These are phyloP conservation scores for Dianthus caryophyllus DNA, from an alignment of 148 eudicot species.

Conservation along the genomic window DNA sequence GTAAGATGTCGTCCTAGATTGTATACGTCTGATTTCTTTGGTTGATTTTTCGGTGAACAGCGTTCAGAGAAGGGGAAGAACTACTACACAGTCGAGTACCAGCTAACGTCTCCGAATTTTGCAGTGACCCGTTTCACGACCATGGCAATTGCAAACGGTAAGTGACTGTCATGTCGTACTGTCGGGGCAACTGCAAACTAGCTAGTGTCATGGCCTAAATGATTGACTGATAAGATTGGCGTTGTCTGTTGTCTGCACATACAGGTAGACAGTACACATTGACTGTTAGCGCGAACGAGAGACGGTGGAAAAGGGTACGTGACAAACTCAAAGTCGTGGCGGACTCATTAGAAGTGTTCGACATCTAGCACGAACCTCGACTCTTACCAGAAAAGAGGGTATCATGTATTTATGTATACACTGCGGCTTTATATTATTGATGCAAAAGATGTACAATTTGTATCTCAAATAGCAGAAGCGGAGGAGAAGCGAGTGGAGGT, in stretches of 20 bases:
- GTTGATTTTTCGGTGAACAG: constrained; percentile 32
- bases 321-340: constrained; percentile 85
- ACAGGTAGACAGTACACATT: constrained; percentile 82
- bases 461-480: too few species aligned
- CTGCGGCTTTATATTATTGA: too few species aligned
- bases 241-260: constrained; percentile 30
- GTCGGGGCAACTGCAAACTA: background rate
- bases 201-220: background rate
- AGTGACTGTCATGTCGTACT: background rate
- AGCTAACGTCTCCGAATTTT: constrained; percentile 66
- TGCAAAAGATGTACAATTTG: too few species aligned
- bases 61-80: constrained; percentile 57
- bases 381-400: too few species aligned
- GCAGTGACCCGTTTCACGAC: constrained; percentile 72
- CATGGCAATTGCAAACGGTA: constrained; percentile 86
- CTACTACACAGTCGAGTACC: constrained; percentile 76
- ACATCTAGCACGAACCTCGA: constrained; percentile 29
- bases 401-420: too few species aligned
- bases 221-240: too few species aligned
- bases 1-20: background rate
- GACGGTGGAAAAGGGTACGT: constrained; percentile 69
- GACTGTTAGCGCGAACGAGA: constrained; percentile 75
- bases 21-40: background rate
- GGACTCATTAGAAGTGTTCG: constrained; percentile 72
- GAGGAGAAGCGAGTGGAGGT: too few species aligned